Conservation (phyloP, 768 basidiomycete species). For the Lactarius indigo region DNA sequence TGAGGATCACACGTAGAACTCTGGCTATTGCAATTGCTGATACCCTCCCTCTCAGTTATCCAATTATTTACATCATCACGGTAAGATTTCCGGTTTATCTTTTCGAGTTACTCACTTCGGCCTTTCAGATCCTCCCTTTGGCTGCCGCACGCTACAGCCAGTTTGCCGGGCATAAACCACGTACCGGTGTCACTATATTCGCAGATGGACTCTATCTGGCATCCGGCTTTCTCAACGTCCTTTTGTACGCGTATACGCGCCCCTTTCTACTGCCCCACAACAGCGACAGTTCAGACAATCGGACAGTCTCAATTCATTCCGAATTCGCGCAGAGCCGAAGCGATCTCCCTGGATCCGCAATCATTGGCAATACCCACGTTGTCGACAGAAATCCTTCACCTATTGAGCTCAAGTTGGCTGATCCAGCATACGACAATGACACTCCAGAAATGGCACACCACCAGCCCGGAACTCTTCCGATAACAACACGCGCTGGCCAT, state of each 20-base stretch:
- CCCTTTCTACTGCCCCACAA: slow-evolving; percentile 36
- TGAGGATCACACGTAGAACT: slow-evolving; percentile 29
- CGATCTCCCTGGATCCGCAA: not conserved
- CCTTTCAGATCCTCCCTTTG: slow-evolving; percentile 38
- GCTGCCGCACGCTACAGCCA: slow-evolving; percentile 39
- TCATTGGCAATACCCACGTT: not conserved
- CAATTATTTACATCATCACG: slow-evolving; percentile 41
- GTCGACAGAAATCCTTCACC: not conserved
- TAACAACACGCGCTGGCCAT: not conserved
- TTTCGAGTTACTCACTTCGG: not conserved
- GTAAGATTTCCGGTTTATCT: slow-evolving; percentile 24
- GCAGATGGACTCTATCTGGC: slow-evolving; percentile 40
- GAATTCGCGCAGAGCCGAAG: not conserved
- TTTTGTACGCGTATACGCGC: slow-evolving; percentile 39
- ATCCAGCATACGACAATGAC: not conserved
- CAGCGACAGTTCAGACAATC: not conserved
- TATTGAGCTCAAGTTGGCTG: not conserved
- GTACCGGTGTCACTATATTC: slow-evolving; percentile 40
- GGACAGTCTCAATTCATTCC: not conserved
- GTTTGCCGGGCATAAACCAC: slow-evolving; percentile 32
- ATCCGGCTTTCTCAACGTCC: slow-evolving; percentile 45
- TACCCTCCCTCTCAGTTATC: slow-evolving; percentile 36
- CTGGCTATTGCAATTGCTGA: slow-evolving; percentile 5
- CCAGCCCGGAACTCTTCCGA: not conserved
- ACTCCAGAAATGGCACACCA: not conserved